A percentile compares a stretch with the other conserved stretches of the same genome.
Evolutionary conservation across 352 stramenopile species (phyloP).

Genomic region (Globisporangium irregulare): DNA sequence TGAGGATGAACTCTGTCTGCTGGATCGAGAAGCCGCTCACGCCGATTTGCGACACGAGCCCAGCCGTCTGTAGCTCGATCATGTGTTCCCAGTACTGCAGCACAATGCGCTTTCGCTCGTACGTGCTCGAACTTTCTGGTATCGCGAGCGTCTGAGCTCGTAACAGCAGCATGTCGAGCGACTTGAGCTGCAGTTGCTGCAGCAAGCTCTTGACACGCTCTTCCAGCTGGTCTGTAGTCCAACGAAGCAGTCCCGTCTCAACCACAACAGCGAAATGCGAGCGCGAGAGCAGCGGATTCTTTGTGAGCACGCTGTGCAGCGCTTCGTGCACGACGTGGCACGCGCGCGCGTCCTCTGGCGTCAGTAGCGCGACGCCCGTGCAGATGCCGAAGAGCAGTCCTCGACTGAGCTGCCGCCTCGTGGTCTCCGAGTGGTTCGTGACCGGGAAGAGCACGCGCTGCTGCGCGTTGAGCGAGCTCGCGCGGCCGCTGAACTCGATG

Average conservation of each 20-base stretch:
- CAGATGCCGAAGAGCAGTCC: conserved; percentile 34
- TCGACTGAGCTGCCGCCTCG: conserved; percentile 26
- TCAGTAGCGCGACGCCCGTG: conserved; percentile 31
- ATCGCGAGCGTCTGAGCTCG: conserved; percentile 21
- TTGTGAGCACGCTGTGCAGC: conserved; percentile 26
- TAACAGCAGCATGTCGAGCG: conserved; percentile 47
- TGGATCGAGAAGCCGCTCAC: conserved; percentile 44
- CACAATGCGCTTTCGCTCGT: conserved; percentile 41
- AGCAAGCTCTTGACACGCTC: conserved; percentile 30
- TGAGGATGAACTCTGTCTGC: conserved; percentile 61
- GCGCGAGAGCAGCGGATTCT: conserved; percentile 29
- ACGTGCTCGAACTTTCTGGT: conserved; percentile 11
- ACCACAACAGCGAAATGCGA: conserved; percentile 29
- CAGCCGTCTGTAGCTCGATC: conserved; percentile 30
- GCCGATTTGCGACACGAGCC: conserved; percentile 37
- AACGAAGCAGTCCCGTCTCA: conserved; percentile 20
- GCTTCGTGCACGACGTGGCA: conserved; percentile 27
- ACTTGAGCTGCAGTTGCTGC: conserved; percentile 28
- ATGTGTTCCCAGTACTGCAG: conserved; percentile 45
- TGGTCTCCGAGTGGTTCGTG: conserved; percentile 16
- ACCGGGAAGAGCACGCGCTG: conserved; percentile 58
- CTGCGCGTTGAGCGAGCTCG: conserved; percentile 32
- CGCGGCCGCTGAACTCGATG: conserved; percentile 28
- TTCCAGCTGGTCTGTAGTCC: conserved; percentile 18
- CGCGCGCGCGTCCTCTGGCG: conserved; percentile 25